Evolutionary conservation across 106 monocot species (phyloP).

Genomic region (Platanthera zijinensis): DNA sequence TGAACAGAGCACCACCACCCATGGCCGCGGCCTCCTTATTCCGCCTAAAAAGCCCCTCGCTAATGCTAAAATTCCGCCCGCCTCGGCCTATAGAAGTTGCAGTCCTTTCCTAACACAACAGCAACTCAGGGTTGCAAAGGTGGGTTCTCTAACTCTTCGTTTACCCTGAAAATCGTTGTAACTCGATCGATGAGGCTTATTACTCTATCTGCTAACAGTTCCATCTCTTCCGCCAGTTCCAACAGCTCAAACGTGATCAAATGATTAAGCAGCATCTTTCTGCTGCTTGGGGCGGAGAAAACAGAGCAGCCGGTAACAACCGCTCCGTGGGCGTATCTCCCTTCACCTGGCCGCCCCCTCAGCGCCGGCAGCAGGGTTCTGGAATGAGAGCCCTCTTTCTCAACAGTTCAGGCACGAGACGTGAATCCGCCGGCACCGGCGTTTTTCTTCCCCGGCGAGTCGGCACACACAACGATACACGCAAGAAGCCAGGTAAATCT

Average conservation of each 20-base stretch:
- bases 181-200: neutral
- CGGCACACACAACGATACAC: conserved; percentile 20
- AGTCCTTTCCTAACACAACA: conserved; percentile 15
- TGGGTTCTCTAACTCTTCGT: neutral
- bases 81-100: neutral
- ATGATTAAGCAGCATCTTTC: conserved; percentile 32
- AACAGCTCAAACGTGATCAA: conserved; percentile 43
- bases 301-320: neutral
- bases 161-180: neutral
- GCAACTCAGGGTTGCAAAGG: conserved; percentile 42
- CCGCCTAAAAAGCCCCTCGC: neutral
- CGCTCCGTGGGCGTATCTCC: neutral
- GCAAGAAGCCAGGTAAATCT: conserved; percentile 40
- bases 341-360: conserved; percentile 22
- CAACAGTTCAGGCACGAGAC: conserved; percentile 9
- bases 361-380: conserved; percentile 8
- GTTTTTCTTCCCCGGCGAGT: conserved; percentile 57
- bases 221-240: conserved; percentile 31
- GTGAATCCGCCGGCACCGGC: conserved; percentile 62
- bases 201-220: neutral
- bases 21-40: conserved; percentile 1
- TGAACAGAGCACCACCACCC: neutral
- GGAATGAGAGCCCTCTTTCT: conserved; percentile 57
- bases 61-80: neutral
- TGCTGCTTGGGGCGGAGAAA: conserved; percentile 18